A percentile compares a stretch with the other conserved stretches of the same genome.
phyloP scores from a whole-genome alignment of 495 filamentous ascomycete species.

The Aspergillus wentii region DNA sequence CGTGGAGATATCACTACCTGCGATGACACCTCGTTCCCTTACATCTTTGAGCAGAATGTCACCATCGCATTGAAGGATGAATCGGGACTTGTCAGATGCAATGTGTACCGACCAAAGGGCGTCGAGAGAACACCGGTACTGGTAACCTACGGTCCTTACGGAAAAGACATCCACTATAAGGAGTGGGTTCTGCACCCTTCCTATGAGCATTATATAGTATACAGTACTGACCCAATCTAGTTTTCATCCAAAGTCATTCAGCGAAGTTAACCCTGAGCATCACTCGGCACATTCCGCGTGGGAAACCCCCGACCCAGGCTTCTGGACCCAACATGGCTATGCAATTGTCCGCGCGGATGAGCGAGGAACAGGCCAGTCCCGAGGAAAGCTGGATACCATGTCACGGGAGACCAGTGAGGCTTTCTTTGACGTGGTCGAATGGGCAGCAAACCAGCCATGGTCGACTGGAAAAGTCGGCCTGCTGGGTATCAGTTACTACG shows the following conservation, averaged over 20 bases:
- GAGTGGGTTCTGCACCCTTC: no score
- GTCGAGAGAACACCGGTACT: constrained; percentile 11
- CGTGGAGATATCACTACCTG: constrained; percentile 26
- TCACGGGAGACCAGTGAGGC: constrained; percentile 41
- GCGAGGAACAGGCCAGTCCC: constrained; percentile 45
- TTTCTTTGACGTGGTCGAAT: constrained; percentile 54
- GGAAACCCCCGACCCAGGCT: constrained; percentile 54
- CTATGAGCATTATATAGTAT: no score
- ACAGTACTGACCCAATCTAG: no score
- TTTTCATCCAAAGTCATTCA: no score
- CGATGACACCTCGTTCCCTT: not conserved
- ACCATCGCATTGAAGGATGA: constrained; percentile 6
- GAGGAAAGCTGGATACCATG: constrained; percentile 50
- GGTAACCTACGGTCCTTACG: constrained; percentile 44
- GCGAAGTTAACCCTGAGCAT: constrained; percentile 2
- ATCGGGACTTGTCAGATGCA: constrained; percentile 13
- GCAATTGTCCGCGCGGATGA: constrained; percentile 51
- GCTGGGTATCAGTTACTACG: constrained; percentile 54
- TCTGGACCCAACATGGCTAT: constrained; percentile 51
- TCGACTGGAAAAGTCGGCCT: constrained; percentile 53
- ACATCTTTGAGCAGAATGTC: constrained; percentile 12
- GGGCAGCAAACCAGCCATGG: constrained; percentile 51
- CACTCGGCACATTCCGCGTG: constrained; percentile 39
- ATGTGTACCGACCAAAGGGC: constrained; percentile 16
- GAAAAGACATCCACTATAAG: constrained; percentile 39